Base-by-base conservation (phyloP, 495 filamentous ascomycete species). In the Neurospora terricola region DNA sequence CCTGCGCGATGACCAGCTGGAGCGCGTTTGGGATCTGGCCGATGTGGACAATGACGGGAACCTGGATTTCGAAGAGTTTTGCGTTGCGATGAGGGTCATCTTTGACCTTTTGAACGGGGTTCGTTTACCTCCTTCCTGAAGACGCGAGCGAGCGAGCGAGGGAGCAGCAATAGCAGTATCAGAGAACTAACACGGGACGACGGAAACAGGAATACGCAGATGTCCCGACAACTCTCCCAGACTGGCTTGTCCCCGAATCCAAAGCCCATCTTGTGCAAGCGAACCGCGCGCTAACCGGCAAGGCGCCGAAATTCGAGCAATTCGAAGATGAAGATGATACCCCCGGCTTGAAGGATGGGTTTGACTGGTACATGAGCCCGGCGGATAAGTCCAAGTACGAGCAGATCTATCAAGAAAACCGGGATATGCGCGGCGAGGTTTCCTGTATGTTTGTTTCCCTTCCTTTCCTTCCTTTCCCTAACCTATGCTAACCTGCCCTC, bases 281-380 rank as follows among this genome's bases (percentile, higher is more conserved):
- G 9, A 92, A 84, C 74, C 89, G 92, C 70, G 96, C 96, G 48
- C 84, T 99, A 71, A 91, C 89, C 45, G 89, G 88, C 71, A 87
- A 89, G 48, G 91, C 90, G 72, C 87, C 90, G 40, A 88, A 91
- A 74, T 97, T 98, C 82, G 94, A 97, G 82, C 87, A 89, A 73
- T 87, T 93, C 74, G 84, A 89, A 66, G 87, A 90, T 72, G 92
- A 94, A 74, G 91, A 93, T 74, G 93, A 94, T 78, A 88, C 88
- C 27, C 88, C 89, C 5, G 93, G 96, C 7, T 83, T 99, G 71
- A 97, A 96, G 80, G 93, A 97, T 82, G 94, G 94, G 1, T 99
- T 99, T 82, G 96, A 99, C 81, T 99, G 96, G 96, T 99, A 99
- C 83, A 98, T 99, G 94, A 92, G 88, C 73, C 96, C 96, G 2